Evolutionary conservation across 2,329 filamentous ascomycete species (phyloP).

Genomic region (Fusarium palustre): DNA sequence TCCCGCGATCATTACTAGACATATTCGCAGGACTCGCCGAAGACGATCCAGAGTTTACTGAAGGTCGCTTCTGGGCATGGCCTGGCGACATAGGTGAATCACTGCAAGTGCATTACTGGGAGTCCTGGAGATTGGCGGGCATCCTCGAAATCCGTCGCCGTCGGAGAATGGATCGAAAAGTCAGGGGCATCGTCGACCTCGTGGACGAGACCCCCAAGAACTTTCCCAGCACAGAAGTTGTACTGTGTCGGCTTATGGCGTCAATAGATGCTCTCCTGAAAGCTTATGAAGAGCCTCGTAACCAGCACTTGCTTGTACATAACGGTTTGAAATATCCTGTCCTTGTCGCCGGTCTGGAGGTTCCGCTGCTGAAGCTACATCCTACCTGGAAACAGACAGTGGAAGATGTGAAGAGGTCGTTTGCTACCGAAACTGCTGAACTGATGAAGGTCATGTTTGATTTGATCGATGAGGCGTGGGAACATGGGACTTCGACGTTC

Average conservation of each 20-base stretch:
- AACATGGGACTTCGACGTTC: conserved; percentile 34
- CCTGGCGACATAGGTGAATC: conserved; percentile 41
- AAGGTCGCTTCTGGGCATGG: conserved; percentile 38
- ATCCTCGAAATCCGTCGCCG: conserved; percentile 42
- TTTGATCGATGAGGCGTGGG: conserved; percentile 39
- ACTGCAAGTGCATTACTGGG: conserved; percentile 39
- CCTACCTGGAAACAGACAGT: conserved; percentile 34
- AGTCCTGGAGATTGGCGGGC: conserved; percentile 40
- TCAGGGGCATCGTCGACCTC: not conserved
- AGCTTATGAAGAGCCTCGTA: conserved; percentile 37
- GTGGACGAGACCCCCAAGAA: not conserved
- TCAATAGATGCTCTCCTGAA: conserved; percentile 42
- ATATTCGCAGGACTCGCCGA: conserved; percentile 36
- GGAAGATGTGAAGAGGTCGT: conserved; percentile 26
- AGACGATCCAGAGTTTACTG: conserved; percentile 39
- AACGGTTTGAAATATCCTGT: conserved; percentile 39
- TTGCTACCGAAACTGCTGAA: conserved; percentile 30
- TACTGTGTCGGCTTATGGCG: conserved; percentile 40
- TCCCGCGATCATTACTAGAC: conserved; percentile 39
- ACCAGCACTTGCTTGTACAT: conserved; percentile 36
- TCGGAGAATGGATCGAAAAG: conserved; percentile 21
- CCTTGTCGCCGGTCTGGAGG: conserved; percentile 36
- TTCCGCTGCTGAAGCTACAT: conserved; percentile 31
- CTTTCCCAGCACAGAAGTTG: conserved; percentile 28
- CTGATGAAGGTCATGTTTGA: conserved; percentile 26